These are phyloP conservation scores for Colletotrichum navitas DNA, from an alignment of 2,329 filamentous ascomycete genomes.

Conservation along the genomic window DNA sequence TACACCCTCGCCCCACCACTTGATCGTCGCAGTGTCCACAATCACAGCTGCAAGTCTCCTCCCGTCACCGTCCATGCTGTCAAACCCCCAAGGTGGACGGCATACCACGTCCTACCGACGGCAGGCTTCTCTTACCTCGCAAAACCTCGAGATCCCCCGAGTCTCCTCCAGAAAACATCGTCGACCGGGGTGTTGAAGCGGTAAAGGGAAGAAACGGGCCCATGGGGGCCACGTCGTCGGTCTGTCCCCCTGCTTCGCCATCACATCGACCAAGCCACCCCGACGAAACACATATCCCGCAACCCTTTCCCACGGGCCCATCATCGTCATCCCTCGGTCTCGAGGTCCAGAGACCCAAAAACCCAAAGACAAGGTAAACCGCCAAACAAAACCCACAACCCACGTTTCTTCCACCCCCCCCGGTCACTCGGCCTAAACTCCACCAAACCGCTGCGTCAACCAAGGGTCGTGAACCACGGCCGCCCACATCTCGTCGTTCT, in stretches of 20 bases:
- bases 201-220: conserved; percentile 12
- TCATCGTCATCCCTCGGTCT: conserved; percentile 8
- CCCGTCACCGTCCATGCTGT: background rate
- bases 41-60: background rate
- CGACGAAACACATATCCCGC: conserved; percentile 9
- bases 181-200: conserved; percentile 2
- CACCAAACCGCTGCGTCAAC: conserved; percentile 12
- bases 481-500: background rate
- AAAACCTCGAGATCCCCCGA: background rate
- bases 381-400: conserved; percentile 31
- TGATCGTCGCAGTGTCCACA: conserved; percentile 18
- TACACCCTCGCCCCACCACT: background rate
- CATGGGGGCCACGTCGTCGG: conserved; percentile 19
- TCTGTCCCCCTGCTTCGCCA: background rate
- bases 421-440: background rate
- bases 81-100: background rate
- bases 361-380: conserved; percentile 30
- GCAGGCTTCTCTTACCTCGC: background rate
- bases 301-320: conserved; percentile 16
- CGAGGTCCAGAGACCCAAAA: background rate
- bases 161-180: background rate
- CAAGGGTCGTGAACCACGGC: conserved; percentile 13
- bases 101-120: background rate
- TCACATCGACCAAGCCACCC: conserved; percentile 3
- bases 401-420: conserved; percentile 20